A percentile compares a stretch with the other conserved stretches of the same genome.
phyloP scores from a whole-genome alignment of 139 green algal species.

The Chlamydomonas sp. region DNA sequence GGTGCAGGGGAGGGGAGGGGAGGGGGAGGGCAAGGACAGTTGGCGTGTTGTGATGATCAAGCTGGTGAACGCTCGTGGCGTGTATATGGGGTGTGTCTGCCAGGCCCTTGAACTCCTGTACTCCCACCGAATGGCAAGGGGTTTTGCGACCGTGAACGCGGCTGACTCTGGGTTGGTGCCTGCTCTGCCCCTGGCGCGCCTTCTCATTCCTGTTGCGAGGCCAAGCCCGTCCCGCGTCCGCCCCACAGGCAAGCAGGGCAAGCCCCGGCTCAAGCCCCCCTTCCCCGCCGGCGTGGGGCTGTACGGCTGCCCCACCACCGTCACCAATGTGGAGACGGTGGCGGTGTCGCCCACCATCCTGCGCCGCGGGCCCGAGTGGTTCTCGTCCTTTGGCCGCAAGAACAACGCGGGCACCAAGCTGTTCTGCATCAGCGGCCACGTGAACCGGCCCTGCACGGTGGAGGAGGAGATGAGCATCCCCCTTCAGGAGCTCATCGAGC shows the following conservation, averaged over 20 bases:
- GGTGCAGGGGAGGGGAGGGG: slow-evolving; percentile 64
- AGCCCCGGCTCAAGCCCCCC: slow-evolving; percentile 97
- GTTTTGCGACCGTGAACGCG: too few species aligned
- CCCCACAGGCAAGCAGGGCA: slow-evolving; percentile 68
- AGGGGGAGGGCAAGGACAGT: background rate
- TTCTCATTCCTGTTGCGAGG: too few species aligned
- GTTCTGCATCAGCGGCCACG: slow-evolving; percentile 98
- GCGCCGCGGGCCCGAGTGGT: slow-evolving; percentile 95
- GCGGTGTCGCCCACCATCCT: slow-evolving; percentile 97
- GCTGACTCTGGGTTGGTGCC: too few species aligned
- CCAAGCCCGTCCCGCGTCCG: background rate
- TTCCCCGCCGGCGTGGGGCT: slow-evolving; percentile 97
- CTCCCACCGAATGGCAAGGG: too few species aligned
- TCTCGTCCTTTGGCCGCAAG: slow-evolving; percentile 93
- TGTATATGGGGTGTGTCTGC: background rate
- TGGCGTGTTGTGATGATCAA: background rate
- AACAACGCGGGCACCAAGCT: slow-evolving; percentile 99
- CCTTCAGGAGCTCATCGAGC: slow-evolving; percentile 96
- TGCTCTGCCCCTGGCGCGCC: too few species aligned
- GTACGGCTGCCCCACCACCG: slow-evolving; percentile 97
- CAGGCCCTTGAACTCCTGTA: background rate
- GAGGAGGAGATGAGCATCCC: slow-evolving; percentile 99
- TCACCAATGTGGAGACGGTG: slow-evolving; percentile 98
- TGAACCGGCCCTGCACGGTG: slow-evolving; percentile 98
- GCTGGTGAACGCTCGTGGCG: too few species aligned